A percentile compares a stretch with the other conserved stretches of the same genome.
These are phyloP conservation scores for Botrytis paeoniae DNA, from an alignment of 2,329 filamentous ascomycete genomes.

Conservation along the genomic window DNA sequence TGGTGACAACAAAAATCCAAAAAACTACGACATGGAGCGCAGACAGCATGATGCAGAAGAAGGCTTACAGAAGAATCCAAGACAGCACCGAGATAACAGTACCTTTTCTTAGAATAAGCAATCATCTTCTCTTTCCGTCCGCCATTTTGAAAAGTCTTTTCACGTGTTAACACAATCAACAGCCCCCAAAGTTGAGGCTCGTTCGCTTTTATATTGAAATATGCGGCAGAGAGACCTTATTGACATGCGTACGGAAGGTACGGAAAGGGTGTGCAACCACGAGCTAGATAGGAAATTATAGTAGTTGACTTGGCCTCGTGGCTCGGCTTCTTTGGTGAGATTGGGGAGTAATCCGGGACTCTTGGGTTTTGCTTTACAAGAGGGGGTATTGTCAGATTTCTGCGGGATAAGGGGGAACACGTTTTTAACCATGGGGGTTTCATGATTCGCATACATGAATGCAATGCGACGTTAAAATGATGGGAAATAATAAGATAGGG, in stretches of 20 bases:
- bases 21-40: background rate
- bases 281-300: background rate
- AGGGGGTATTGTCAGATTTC: background rate
- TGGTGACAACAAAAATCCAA: background rate
- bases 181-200: constrained; percentile 2
- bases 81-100: background rate
- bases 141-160: too few species aligned
- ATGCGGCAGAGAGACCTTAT: background rate
- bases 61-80: background rate
- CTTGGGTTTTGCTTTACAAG: background rate
- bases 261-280: background rate
- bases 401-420: background rate
- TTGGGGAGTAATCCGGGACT: background rate
- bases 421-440: constrained; percentile 1
- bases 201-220: background rate
- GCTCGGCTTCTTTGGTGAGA: background rate
- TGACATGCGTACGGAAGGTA: background rate
- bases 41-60: background rate
- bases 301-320: background rate
- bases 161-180: background rate
- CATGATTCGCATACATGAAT: background rate
- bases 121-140: background rate
- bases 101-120: background rate
- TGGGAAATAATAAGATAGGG: background rate
- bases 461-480: background rate